Base-by-base conservation (phyloP, 805 yeast genomes). In the Kodamaea restingae region DNA sequence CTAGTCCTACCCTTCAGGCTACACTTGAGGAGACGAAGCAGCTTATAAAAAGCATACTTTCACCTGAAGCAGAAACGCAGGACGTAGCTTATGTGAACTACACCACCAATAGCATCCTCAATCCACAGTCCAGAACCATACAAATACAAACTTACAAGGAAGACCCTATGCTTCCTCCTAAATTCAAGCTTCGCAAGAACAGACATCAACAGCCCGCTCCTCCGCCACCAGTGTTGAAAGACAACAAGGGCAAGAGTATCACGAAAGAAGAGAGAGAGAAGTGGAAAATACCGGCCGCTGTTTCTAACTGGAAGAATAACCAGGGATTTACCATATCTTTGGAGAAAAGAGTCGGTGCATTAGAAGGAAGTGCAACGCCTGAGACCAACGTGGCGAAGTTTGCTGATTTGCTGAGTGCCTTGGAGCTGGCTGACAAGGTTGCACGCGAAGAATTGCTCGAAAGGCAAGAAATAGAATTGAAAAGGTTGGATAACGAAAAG, bases 231-330 rank as follows among this genome's bases (percentile, higher is more conserved):
- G 76, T 87, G 0, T 71, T 88, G 32, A 59, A 63, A 38, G 40
- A 37, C 31, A 77, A 76, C 38, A 49, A 28, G 44, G 44, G 37
- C 15, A 48, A 15, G 65, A 72, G 58, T 51, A 57, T 83, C 14
- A 75, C 88, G 0, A 76, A 77, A 18, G 86, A 82, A 48, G 95
- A 88, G 38, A 84, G 80, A 46, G 78, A 75, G 18, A 73, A 76
- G 44, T 91, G 97, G 96, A 72, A 74, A 35, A 88, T 93, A 21
- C 98, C 98, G 0, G 81, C 95, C 0, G 87, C 95, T 1, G 76
- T 91, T 0, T 91, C 98, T 1, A 88, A 87, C 58, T 93, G 98
- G 97, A 90, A 88, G 59, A 93, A 93, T 58, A 86, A 90, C 12
- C 84, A 85, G 49, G 97, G 98, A 1, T 87, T 80, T 55, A 80